Percentiles rank a stretch among this genome's conserved stretches.
These are phyloP conservation scores for Sclerotinia nivalis DNA, from an alignment of 2,329 filamentous ascomycete species.

Conservation along the genomic window DNA sequence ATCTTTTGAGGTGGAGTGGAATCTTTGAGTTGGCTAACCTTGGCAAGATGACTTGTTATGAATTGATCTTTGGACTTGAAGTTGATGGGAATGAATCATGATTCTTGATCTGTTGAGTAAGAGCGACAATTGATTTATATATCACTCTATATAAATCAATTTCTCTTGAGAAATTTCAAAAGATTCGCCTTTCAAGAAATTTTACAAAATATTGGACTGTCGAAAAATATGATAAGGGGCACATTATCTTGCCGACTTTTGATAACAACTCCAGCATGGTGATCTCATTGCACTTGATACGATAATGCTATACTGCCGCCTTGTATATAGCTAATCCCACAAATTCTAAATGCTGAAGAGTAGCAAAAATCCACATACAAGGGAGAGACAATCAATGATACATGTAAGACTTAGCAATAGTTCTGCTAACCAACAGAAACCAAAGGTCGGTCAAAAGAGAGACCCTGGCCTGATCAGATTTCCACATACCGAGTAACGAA, in stretches of 20 bases:
- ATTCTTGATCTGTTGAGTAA: not conserved
- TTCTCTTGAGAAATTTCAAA: not conserved
- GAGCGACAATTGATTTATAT: not conserved
- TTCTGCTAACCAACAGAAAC: not conserved
- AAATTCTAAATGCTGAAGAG: not conserved
- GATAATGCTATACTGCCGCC: not conserved
- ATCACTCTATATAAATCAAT: not conserved
- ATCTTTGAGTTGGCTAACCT: constrained; percentile 10
- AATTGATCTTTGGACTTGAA: not conserved
- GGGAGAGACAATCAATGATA: constrained; percentile 6
- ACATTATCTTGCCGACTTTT: constrained; percentile 8
- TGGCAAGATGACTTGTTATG: constrained; percentile 18
- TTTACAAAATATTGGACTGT: not conserved
- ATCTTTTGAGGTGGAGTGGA: constrained; percentile 9
- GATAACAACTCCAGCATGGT: not conserved
- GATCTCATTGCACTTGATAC: constrained; percentile 3
- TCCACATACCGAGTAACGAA: constrained; percentile 1
- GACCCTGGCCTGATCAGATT: not conserved
- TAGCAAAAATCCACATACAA: not conserved
- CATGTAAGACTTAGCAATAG: not conserved
- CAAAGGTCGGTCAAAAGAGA: constrained; percentile 7
- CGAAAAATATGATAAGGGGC: constrained; percentile 8
- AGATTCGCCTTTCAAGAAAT: constrained; percentile 1
- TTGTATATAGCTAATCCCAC: not conserved
- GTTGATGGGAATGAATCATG: not conserved